These are phyloP conservation scores for Colletotrichum tabaci DNA, from an alignment of 2,329 filamentous ascomycete genomes.

Conservation along the genomic window DNA sequence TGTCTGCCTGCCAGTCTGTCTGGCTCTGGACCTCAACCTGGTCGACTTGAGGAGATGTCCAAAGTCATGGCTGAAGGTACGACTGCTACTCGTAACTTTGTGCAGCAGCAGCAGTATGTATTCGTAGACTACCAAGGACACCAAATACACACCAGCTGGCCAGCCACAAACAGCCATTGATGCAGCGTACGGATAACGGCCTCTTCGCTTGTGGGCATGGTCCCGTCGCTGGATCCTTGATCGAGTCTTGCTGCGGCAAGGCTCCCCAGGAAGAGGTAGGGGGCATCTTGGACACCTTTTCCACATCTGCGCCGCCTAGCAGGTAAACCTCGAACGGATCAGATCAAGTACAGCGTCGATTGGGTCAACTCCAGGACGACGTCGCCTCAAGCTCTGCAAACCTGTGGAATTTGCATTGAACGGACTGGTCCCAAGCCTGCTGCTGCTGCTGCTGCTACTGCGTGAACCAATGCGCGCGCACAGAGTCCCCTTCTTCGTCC, in stretches of 20 bases:
- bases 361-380: slow-evolving; percentile 32
- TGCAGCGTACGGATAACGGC: neutral
- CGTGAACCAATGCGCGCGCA: slow-evolving; percentile 19
- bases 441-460: slow-evolving; percentile 14
- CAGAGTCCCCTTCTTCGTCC: neutral
- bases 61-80: slow-evolving; percentile 5
- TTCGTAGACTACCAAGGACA: no score
- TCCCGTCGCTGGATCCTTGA: slow-evolving; percentile 17
- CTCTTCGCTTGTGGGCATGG: neutral
- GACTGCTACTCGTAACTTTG: slow-evolving; percentile 1
- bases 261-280: slow-evolving; percentile 34
- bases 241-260: slow-evolving; percentile 19
- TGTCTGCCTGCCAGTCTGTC: slow-evolving; percentile 5
- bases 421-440: slow-evolving; percentile 5
- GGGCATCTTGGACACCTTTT: slow-evolving; percentile 40
- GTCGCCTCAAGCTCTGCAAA: slow-evolving; percentile 38
- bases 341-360: slow-evolving; percentile 38
- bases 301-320: slow-evolving; percentile 25
- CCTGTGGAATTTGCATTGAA: slow-evolving; percentile 36
- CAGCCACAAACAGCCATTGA: neutral
- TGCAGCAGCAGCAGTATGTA: neutral
- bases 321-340: slow-evolving; percentile 22
- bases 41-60: slow-evolving; percentile 3
- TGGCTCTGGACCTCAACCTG: neutral
- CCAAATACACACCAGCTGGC: neutral